These are phyloP conservation scores for Fraxinus ornus DNA, from an alignment of 305 asterid genomes.

Conservation along the genomic window DNA sequence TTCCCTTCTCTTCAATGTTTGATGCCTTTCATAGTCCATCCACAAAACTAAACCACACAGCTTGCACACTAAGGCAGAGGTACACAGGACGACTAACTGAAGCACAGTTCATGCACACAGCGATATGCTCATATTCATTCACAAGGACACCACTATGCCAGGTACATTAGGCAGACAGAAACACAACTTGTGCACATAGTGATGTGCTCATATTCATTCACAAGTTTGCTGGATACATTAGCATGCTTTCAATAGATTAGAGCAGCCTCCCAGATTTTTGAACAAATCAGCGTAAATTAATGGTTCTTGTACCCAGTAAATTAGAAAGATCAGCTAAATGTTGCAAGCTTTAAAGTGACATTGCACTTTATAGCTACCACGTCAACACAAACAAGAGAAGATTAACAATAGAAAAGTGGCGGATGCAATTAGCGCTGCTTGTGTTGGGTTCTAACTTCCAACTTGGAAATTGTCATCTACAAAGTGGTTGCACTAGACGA, in stretches of 20 bases:
- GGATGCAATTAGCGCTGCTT: background rate
- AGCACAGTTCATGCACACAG: background rate
- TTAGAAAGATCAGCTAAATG: background rate
- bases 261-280: background rate
- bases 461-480: background rate
- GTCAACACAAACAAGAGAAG: background rate
- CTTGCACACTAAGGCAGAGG: background rate
- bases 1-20: background rate
- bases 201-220: background rate
- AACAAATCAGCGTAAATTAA: background rate
- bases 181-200: background rate
- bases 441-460: background rate
- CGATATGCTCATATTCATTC: background rate
- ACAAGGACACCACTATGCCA: background rate
- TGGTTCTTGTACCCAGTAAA: background rate
- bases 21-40: background rate
- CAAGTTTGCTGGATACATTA: background rate
- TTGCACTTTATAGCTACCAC: background rate
- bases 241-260: background rate
- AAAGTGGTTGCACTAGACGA: background rate
- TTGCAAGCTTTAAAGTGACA: background rate
- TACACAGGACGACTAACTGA: background rate
- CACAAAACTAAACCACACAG: background rate
- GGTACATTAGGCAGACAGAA: background rate
- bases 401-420: background rate